phyloP scores from a whole-genome alignment of 2,329 filamentous ascomycete species.

The Colletotrichum aenigma region DNA sequence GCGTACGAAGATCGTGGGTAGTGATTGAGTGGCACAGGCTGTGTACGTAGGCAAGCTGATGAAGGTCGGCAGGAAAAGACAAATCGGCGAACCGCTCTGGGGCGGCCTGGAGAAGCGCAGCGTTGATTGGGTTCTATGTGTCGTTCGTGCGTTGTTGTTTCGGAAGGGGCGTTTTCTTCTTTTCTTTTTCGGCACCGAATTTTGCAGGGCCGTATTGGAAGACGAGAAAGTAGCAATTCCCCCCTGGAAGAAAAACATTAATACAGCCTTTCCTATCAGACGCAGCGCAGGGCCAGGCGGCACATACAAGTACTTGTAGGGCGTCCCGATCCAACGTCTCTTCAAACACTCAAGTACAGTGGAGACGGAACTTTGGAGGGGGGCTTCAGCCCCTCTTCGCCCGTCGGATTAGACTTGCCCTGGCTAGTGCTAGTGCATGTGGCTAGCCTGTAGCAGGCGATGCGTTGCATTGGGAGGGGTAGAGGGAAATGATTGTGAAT shows the following conservation, averaged over 20 bases:
- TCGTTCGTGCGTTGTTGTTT: not conserved
- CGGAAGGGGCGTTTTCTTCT: not conserved
- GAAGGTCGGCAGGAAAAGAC: not conserved
- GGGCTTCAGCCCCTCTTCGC: not conserved
- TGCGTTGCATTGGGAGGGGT: constrained; percentile 7
- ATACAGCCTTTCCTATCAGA: too few relatives aligned
- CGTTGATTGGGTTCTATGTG: not conserved
- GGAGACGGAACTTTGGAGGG: not conserved
- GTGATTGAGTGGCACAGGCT: not conserved
- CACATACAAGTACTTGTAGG: not conserved
- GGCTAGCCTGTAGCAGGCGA: constrained; percentile 7
- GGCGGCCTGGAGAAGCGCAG: not conserved
- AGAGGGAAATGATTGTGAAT: not conserved
- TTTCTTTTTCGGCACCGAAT: not conserved
- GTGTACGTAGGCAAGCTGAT: not conserved
- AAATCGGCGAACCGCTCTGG: not conserved
- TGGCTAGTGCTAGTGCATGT: not conserved
- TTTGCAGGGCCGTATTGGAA: not conserved
- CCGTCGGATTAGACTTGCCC: not conserved
- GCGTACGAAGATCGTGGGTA: not conserved
- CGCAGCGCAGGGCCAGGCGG: too few relatives aligned
- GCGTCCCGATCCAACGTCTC: not conserved
- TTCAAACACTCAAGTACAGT: not conserved
- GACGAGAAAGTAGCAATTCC: not conserved
- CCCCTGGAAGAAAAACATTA: too few relatives aligned